phyloP scores from a whole-genome alignment of 176 grass and related monocot species.

The Eleusine coracana region DNA sequence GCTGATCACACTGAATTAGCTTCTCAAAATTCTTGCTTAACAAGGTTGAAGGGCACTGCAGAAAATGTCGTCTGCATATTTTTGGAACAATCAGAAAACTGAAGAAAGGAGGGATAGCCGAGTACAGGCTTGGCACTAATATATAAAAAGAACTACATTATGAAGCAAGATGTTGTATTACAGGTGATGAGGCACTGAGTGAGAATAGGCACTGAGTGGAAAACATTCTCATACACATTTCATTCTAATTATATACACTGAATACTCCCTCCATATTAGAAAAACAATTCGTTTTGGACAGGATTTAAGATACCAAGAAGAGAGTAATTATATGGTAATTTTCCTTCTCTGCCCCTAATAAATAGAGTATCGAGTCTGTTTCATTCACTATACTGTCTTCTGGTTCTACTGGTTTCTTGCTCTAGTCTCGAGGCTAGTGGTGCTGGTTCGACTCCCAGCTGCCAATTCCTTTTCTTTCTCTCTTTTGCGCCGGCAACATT shows the following conservation, averaged over 20 bases:
- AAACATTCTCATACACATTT: constrained; percentile 11
- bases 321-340: no score
- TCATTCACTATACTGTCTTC: no score
- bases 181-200: neutral
- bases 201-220: neutral
- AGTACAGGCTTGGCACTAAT: neutral
- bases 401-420: no score
- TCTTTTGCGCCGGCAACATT: no score
- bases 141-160: neutral
- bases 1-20: constrained; percentile 89
- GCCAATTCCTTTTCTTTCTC: no score
- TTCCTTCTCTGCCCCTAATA: no score
- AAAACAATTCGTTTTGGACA: no score
- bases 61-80: constrained; percentile 77
- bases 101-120: neutral
- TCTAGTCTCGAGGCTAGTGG: no score
- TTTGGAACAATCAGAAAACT: constrained; percentile 14
- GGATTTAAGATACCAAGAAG: no score
- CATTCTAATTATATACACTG: neutral
- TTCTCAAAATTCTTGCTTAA: constrained; percentile 98
- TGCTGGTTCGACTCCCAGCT: no score
- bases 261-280: neutral
- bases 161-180: neutral
- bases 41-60: constrained; percentile 70
- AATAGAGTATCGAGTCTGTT: no score